These are phyloP conservation scores for Cladosporium phlei DNA, from an alignment of 2,329 filamentous ascomycete species.

Conservation along the genomic window DNA sequence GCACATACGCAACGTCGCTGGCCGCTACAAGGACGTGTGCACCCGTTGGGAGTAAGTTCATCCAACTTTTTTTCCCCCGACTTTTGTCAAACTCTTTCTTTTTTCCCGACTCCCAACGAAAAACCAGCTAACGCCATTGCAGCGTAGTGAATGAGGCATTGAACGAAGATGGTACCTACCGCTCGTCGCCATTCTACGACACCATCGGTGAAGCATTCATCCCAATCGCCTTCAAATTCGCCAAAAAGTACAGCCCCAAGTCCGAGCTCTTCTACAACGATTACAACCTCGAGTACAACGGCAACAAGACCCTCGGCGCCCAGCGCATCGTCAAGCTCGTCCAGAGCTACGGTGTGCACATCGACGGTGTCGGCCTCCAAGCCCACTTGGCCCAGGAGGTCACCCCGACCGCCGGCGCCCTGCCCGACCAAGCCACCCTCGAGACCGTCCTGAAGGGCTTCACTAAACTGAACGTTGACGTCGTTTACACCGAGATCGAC, in stretches of 20 bases:
- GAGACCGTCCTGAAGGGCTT: conserved; percentile 47
- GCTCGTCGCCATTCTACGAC: conserved; percentile 24
- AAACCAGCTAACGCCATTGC: no score
- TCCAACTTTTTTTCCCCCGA: no score
- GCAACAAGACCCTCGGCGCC: conserved; percentile 22
- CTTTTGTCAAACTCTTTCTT: no score
- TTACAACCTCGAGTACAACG: conserved; percentile 27
- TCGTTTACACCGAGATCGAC: conserved; percentile 62
- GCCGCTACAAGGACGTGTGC: conserved; percentile 37
- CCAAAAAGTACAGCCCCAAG: conserved; percentile 20
- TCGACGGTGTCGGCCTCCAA: conserved; percentile 47
- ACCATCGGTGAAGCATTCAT: conserved; percentile 27
- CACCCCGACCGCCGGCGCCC: conserved; percentile 22
- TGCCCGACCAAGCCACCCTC: conserved; percentile 29
- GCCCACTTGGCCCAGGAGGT: conserved; percentile 47
- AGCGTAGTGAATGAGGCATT: conserved; percentile 14
- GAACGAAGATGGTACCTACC: conserved; percentile 27
- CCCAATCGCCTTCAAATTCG: conserved; percentile 25
- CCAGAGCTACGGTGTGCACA: conserved; percentile 27
- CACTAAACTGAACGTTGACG: conserved; percentile 49
- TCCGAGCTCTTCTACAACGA: conserved; percentile 30
- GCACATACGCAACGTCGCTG: conserved; percentile 38
- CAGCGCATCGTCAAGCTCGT: conserved; percentile 24
- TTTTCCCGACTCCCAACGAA: no score
- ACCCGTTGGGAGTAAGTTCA: conserved; percentile 39